Base-by-base conservation (phyloP, 345 rosid genomes). In the Gossypium arboreum region DNA sequence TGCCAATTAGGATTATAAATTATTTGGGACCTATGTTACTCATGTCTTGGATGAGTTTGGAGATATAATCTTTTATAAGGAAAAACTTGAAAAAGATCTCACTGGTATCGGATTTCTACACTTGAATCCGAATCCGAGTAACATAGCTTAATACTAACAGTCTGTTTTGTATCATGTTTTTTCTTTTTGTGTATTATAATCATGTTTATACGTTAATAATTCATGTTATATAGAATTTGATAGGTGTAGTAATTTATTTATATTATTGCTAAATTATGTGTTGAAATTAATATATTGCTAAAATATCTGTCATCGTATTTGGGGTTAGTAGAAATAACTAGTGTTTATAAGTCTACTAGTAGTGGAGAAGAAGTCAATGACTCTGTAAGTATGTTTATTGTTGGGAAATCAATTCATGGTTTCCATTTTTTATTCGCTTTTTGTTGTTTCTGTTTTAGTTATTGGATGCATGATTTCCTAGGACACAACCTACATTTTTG, bases 1-100 rank as follows among this genome's bases (percentile, higher is more conserved):
- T 51, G 88, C 80, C 69, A 88, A 88, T 63, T 89, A 84, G 82
- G 67, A 24, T 20, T 52, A 51, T 66, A 20, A 57, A 15, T 41
- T 16, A 29, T 20, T 27, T 2, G 24, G 18, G 59, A 17, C 18
- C 10, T 52, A 52, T 52, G 57, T 52, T 52, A 20, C 17, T 52
- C 18, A 9, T 56, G 22, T 56, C 58, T 7, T 11, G 20, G 12
- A 56, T 18, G 58, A 20, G 58, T 55, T 7, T 17, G 58, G 8
- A 55, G 24, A n/a, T 5, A 34, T 34, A 7, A 52, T 52, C 22
- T 52, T 48, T 15, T 15, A 34, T 10, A 2, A 48, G 20, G 1
- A 0, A 56, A 56, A 8, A 1, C 8, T 18, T 8, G 9, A 0
- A 18, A 34, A 34, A 34, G 39, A 4, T 4, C 39, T 34, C 5